Conservation (phyloP, 129 eudicot genomes). For the Flaveria robusta region DNA sequence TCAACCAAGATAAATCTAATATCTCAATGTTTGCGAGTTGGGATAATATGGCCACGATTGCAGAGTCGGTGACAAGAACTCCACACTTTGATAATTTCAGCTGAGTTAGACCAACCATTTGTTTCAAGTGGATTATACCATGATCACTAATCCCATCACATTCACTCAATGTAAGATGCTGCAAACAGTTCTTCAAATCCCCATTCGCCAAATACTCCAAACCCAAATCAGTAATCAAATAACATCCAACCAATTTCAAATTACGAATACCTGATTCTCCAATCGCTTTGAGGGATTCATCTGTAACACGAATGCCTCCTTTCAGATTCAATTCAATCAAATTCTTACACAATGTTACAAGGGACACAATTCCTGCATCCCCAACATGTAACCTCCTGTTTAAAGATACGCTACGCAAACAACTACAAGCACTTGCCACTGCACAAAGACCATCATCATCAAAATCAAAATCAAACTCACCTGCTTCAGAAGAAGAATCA, state of each 20-base stretch:
- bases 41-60: neutral
- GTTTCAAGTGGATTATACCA: constrained; percentile 14
- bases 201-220: constrained; percentile 21
- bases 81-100: constrained; percentile 22
- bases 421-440: constrained; percentile 13
- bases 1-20: constrained; percentile 23
- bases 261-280: constrained; percentile 10
- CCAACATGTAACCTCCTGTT: constrained; percentile 18
- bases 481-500: neutral
- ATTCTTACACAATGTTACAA: constrained; percentile 4
- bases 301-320: constrained; percentile 10
- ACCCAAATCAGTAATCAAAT: constrained; percentile 19
- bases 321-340: neutral
- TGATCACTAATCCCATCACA: constrained; percentile 16
- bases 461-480: constrained; percentile 31
- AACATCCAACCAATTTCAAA: constrained; percentile 10
- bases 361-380: constrained; percentile 22
- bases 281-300: constrained; percentile 24
- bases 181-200: neutral
- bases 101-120: constrained; percentile 10
- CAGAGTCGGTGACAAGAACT: constrained; percentile 3
- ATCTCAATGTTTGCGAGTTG: constrained; percentile 10
- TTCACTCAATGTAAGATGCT: neutral
- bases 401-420: neutral
- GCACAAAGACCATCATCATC: constrained; percentile 29